Evolutionary conservation across 768 basidiomycete genomes (phyloP).

Genomic region (Hericium erinaceus): DNA sequence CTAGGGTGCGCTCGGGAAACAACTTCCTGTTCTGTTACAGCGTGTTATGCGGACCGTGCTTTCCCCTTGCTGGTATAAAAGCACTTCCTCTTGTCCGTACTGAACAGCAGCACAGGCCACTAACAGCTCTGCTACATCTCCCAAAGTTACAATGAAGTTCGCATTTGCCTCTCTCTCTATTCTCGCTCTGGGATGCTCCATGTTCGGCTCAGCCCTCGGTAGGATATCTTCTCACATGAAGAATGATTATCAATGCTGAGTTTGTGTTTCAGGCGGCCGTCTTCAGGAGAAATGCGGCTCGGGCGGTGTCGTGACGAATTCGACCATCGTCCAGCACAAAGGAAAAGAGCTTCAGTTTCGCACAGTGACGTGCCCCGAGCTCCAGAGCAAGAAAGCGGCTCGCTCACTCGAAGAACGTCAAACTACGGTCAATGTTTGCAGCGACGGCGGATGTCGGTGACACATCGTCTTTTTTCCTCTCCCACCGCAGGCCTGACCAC

Average conservation of each 20-base stretch:
- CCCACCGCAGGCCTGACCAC: not conserved
- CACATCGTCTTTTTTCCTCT: not conserved
- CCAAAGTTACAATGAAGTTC: not conserved
- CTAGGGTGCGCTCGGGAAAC: no score
- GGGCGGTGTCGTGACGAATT: not conserved
- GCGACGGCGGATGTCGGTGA: not conserved
- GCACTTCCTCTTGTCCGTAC: no score
- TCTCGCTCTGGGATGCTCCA: not conserved
- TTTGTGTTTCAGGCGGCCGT: constrained; percentile 5
- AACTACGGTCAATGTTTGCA: not conserved
- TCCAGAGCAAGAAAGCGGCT: not conserved
- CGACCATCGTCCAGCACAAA: not conserved
- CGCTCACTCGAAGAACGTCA: not conserved
- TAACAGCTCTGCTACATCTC: not conserved
- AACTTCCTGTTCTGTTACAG: no score
- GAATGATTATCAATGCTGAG: not conserved
- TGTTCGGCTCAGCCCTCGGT: not conserved
- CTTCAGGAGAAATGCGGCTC: not conserved
- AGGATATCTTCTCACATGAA: not conserved
- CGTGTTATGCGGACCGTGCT: no score
- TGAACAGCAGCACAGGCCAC: no score
- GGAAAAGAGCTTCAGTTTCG: not conserved
- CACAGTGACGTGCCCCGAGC: not conserved
- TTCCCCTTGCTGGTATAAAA: no score
- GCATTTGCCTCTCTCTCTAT: not conserved